Base-by-base conservation (phyloP, 192 early-diverging fungal genomes). In the Umbelopsis sp. region DNA sequence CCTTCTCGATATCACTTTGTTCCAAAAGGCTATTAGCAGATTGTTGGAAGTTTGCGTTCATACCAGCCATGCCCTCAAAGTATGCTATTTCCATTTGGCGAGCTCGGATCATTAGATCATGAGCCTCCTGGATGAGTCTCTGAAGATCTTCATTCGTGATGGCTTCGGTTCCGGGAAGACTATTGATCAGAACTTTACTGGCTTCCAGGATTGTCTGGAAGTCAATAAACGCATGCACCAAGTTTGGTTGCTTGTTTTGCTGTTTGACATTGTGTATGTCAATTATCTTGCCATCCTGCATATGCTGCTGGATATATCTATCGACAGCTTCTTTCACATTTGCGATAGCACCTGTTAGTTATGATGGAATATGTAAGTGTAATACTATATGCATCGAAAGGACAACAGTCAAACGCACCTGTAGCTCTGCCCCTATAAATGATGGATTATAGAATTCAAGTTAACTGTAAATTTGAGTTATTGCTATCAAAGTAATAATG, bases 171-270 rank as follows among this genome's bases (percentile, higher is more conserved):
- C 3, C 6, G 0, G 2, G 27, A 2, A 35, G 3, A 10, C 12
- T 6, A 27, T 35, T 25, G 4, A 61, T 22, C 1, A 8, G 8
- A 8, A 18, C 25, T 25, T 16, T 25, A 12, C 21, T n/a, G 13
- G 27, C 55, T 27, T 37, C 33, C 9, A 61, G 1, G 55, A 61
- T 61, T 2, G 2, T 12, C 16, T 30, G 27, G 18, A 61, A 35
- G 13, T 35, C 27, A 5, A 18, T 33, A n/a, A 61, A 61, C 1
- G 55, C 30, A 25, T 35, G 33, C 16, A 61, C 27, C 55, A 61
- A 27, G 30, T 61, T 61, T 3, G 55, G 55, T 16, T 61, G 55
- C 55, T 61, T 61, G 55, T 10, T 61, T 16, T 27, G 11, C 11
- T 27, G 27, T 30, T 18, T 35, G 13, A 61, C 5, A 35, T 61